Conservation (phyloP, 169 alveolate species). For the Babesia ovata region DNA sequence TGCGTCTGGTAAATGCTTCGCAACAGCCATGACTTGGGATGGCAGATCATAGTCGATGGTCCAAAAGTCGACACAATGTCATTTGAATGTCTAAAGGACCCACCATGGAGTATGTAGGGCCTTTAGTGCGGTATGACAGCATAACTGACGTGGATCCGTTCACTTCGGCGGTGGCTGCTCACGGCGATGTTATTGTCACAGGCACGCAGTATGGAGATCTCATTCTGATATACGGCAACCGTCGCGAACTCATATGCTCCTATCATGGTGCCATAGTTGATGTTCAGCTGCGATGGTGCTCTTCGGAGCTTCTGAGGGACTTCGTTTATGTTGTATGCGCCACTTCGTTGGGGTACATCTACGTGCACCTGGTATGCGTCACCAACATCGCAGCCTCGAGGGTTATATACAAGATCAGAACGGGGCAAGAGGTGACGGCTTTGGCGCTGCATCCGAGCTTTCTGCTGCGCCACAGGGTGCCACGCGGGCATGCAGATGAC, state of each 20-base stretch:
- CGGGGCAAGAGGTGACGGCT: conserved; percentile 11
- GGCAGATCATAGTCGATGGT: neutral
- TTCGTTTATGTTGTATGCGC: conserved; percentile 25
- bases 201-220: conserved; percentile 51
- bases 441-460: conserved; percentile 34
- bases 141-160: conserved; percentile 24
- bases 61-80: neutral
- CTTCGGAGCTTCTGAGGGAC: neutral
- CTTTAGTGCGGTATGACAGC: conserved; percentile 13
- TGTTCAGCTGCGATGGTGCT: conserved; percentile 19
- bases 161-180: conserved; percentile 33
- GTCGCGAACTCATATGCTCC: conserved; percentile 8
- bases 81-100: neutral
- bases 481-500: neutral
- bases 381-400: conserved; percentile 15
- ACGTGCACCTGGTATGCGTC: conserved; percentile 40
- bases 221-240: neutral
- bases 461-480: neutral
- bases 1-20: too few species aligned
- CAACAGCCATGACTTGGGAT: too few species aligned
- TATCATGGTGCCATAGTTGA: conserved; percentile 27
- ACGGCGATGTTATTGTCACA: conserved; percentile 11
- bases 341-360: conserved; percentile 45
- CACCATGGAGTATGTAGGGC: conserved; percentile 1
- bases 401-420: conserved; percentile 26